Evolutionary conservation across 2,329 filamentous ascomycete species (phyloP).

Genomic region (Colletotrichum tamarilloi): DNA sequence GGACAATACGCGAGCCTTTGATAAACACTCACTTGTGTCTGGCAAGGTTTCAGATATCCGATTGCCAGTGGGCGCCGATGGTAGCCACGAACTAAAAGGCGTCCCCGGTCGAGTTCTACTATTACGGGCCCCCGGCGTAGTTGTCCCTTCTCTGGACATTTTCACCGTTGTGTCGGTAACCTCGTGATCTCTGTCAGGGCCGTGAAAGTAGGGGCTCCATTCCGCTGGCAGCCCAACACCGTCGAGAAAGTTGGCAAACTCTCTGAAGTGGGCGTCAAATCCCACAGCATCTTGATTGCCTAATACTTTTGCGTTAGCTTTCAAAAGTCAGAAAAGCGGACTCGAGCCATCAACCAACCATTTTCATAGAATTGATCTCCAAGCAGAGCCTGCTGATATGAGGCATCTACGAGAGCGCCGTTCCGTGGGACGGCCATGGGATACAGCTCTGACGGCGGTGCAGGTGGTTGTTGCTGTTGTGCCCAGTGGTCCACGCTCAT

Average conservation of each 20-base stretch:
- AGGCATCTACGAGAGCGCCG: slow-evolving; percentile 25
- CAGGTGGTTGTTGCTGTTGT: slow-evolving; percentile 25
- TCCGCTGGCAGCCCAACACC: slow-evolving; percentile 50
- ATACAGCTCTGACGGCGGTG: slow-evolving; percentile 12
- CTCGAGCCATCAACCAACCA: slow-evolving; percentile 24
- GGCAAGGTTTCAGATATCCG: slow-evolving; percentile 39
- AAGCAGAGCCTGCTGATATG: slow-evolving; percentile 43
- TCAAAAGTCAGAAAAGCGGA: neutral
- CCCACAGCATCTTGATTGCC: slow-evolving; percentile 30
- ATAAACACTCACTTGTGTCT: slow-evolving; percentile 37
- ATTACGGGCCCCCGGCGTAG: slow-evolving; percentile 19
- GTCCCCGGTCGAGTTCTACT: slow-evolving; percentile 43
- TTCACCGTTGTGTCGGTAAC: slow-evolving; percentile 38
- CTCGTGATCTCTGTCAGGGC: slow-evolving; percentile 39
- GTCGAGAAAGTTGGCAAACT: slow-evolving; percentile 52
- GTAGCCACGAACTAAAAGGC: slow-evolving; percentile 51
- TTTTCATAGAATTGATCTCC: slow-evolving; percentile 39
- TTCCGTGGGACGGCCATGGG: slow-evolving; percentile 23
- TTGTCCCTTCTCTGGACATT: slow-evolving; percentile 32
- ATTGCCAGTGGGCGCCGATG: slow-evolving; percentile 47
- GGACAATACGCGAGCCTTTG: neutral
- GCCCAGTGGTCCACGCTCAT: slow-evolving; percentile 44
- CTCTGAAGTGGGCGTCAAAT: slow-evolving; percentile 48
- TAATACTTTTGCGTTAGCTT: neutral
- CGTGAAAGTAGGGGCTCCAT: slow-evolving; percentile 51